Evolutionary conservation across 192 early-diverging fungal genomes (phyloP), one percentile per base, ranked within the genome.

Genomic region (Funneliformis mosseae): DNA sequence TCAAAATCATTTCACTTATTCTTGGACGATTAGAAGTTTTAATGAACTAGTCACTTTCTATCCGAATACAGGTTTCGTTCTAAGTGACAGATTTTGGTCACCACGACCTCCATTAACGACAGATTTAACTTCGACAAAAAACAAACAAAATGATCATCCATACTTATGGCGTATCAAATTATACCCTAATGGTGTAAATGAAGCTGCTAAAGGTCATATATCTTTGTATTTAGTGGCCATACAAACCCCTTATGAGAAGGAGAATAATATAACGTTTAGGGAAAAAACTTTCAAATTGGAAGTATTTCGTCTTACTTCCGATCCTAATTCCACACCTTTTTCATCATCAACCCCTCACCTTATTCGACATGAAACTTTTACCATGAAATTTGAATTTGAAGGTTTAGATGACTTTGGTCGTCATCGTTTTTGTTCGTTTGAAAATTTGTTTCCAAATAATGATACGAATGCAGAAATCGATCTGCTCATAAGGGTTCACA

Each of bases 361-460:
- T 5, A 78, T 78, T 68, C 77, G 77, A 27, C 46, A 78, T 66
- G 77, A 78, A 21, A 78, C 77, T 28, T 78, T 78, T 33, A 78
- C 77, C 16, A 78, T 78, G 77, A 78, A 78, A 78, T 78, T 78
- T 39, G 77, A 78, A 50, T 78, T 78, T 67, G 77, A 78, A 18
- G 77, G 77, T 28, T 62, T 78, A 48, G 77, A 78, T 78, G 77
- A 78, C 50, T 78, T 78, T 62, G 77, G 77, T 50, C 77, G 77
- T 8, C 77, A 78, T 50, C 77, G 77, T 18, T 78, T 78, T 42
- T 78, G 77, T 62, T 78, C 77, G 18, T 78, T 78, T 45, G 77
- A 78, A 61, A 78, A 48, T 78, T 68, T 78, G 45, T 78, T 78
- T 41, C 77, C 77, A 18, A 62, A 62, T 46, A 59, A 43, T 48